These are phyloP conservation scores for Primulina huaijiensis DNA, from an alignment of 257 asterid species.

Conservation along the genomic window DNA sequence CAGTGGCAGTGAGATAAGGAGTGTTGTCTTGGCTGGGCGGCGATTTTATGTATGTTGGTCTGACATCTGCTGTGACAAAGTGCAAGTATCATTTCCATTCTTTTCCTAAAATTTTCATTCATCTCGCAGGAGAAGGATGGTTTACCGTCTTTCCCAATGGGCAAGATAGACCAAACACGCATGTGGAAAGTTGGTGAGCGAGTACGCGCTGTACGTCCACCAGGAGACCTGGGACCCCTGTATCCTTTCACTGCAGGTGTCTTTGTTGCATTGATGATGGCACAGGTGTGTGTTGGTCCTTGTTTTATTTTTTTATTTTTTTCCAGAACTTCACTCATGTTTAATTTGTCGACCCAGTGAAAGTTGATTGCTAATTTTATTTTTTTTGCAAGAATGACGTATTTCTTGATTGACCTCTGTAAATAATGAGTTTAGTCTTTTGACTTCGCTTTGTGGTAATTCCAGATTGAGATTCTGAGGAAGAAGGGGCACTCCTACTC, in stretches of 20 bases:
- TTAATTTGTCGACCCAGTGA: neutral
- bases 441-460: neutral
- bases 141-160: constrained; percentile 93
- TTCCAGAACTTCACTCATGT: neutral
- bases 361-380: neutral
- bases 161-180: constrained; percentile 84
- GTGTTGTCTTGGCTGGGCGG: constrained; percentile 96
- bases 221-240: constrained; percentile 84
- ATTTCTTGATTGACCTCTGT: neutral
- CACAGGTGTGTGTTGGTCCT: constrained; percentile 48
- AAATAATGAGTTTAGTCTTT: constrained; percentile 1
- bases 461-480: constrained; percentile 83
- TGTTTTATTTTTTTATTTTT: neutral
- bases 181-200: constrained; percentile 95
- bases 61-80: neutral
- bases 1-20: constrained; percentile 85
- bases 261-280: constrained; percentile 88
- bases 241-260: constrained; percentile 95
- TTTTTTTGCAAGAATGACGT: neutral
- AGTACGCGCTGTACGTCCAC: constrained; percentile 63
- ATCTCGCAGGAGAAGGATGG: constrained; percentile 79
- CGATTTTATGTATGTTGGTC: constrained; percentile 70
- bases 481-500: constrained; percentile 97
- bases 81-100: neutral
- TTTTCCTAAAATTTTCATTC: neutral